Evolutionary conservation across 371 early-diverging fungal genomes (phyloP).

Genomic region (Mucor saturninus): DNA sequence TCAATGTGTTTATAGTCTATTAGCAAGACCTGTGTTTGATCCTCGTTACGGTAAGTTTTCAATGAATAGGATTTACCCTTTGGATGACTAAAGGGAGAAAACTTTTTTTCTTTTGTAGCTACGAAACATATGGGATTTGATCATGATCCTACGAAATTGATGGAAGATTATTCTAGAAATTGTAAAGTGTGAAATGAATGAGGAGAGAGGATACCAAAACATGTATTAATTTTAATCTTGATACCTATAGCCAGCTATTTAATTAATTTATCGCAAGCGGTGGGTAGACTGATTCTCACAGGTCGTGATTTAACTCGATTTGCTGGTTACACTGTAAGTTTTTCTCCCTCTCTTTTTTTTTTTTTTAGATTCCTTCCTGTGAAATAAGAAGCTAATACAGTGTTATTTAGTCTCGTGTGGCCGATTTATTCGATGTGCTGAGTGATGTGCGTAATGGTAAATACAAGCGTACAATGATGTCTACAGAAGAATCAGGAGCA

Average conservation of each 20-base stretch:
- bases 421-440: constrained; percentile 76
- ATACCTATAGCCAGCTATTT: constrained; percentile 70
- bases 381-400: background rate
- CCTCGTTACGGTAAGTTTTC: constrained; percentile 56
- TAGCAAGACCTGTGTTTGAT: constrained; percentile 84
- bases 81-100: too few relatives aligned
- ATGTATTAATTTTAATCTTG: background rate
- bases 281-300: constrained; percentile 82
- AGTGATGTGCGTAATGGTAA: constrained; percentile 71
- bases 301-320: constrained; percentile 84
- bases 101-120: constrained; percentile 26
- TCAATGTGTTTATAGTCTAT: constrained; percentile 41
- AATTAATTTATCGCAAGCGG: constrained; percentile 86
- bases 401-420: constrained; percentile 66
- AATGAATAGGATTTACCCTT: background rate
- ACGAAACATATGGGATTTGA: constrained; percentile 64
- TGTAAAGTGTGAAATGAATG: constrained; percentile 47
- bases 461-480: constrained; percentile 69
- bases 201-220: too few relatives aligned
- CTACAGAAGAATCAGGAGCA: constrained; percentile 44
- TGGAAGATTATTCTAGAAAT: constrained; percentile 87
- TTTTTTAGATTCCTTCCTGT: background rate
- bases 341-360: background rate
- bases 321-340: constrained; percentile 69
- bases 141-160: constrained; percentile 78